Base-by-base conservation (phyloP, 345 rosid species). In the Turritis glabra region DNA sequence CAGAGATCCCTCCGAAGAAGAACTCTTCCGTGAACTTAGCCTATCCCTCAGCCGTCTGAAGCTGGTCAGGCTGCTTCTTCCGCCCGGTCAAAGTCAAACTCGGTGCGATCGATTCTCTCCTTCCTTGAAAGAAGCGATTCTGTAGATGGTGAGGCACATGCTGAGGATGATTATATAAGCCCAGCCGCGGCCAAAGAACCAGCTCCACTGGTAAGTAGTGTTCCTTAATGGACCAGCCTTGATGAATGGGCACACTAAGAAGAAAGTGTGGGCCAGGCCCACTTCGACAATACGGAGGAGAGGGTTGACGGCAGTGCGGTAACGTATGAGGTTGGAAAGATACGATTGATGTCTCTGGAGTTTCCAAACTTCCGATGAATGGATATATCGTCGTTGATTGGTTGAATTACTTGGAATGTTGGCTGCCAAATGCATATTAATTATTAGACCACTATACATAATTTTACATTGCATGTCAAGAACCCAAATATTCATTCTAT, bases 341-440 rank as follows among this genome's bases (percentile, higher is more conserved):
- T 90, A 95, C 97, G 96, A 95, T 92, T 29, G 98, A 92, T 43
- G 99, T 95, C 3, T 89, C 80, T 4, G 97, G 97, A 60, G 97
- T 92, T 81, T 95, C 99, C 3, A 95, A 89, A 79, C 96, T 95
- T 72, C 97, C 99, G 26, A 92, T 92, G 88, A 92, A 95, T 1
- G 99, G 99, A 67, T n/a, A n/a, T n/a, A n/a, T 95, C 99, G 3
- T 96, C 97, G 38, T 95, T 92, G 83, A 95, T 90, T 56, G 99
- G 99, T 81, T 95, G 91, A 52, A 95, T 3, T 66, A 95, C 99
- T 84, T 95, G 97, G 81, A 79, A 95, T 13, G 90, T 95, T 79
- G 93, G 90, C 98, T 90, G 89, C 75, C 73, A 32, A 76, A 14
- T n/a, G 3, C 19, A 17, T 44, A 44, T 15, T 18, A 29, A 29